Evolutionary conservation across 2,329 filamentous ascomycete genomes (phyloP).

Genomic region (Venturia nashicola): DNA sequence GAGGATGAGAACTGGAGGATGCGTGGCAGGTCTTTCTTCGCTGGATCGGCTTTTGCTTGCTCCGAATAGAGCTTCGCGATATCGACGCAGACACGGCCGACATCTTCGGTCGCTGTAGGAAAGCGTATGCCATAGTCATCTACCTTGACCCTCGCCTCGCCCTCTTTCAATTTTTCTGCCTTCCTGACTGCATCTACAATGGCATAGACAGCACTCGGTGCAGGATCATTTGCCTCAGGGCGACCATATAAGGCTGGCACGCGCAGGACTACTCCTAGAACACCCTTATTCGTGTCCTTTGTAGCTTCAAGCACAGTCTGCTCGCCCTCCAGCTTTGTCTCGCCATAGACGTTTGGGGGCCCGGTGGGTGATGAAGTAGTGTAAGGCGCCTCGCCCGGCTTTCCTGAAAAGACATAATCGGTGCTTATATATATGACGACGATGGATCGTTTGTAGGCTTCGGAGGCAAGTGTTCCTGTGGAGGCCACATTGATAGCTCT

Average conservation of each 20-base stretch:
- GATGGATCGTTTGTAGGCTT: conserved; percentile 49
- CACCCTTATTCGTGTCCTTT: conserved; percentile 6
- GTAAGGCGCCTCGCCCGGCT: conserved; percentile 73
- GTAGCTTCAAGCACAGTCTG: conserved; percentile 56
- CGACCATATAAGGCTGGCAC: conserved; percentile 78
- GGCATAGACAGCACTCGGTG: conserved; percentile 67
- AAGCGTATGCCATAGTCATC: conserved; percentile 78
- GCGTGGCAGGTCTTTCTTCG: conserved; percentile 45
- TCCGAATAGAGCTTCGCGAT: conserved; percentile 56
- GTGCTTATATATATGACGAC: conserved; percentile 70
- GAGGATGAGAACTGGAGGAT: conserved; percentile 81
- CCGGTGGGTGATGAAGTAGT: conserved; percentile 47
- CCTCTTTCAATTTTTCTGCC: conserved; percentile 42
- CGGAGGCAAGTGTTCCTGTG: conserved; percentile 51
- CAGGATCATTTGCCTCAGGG: conserved; percentile 49
- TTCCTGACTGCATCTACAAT: conserved; percentile 68
- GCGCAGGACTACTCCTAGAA: conserved; percentile 55
- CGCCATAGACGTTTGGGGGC: conserved; percentile 70
- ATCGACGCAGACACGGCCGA: conserved; percentile 66
- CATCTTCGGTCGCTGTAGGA: conserved; percentile 81
- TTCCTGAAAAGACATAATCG: conserved; percentile 68
- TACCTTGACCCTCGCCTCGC: conserved; percentile 53
- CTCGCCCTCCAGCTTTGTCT: conserved; percentile 61
- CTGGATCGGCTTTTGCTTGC: conserved; percentile 19
- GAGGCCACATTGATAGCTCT: conserved; percentile 63